Base-by-base conservation (phyloP, 2,329 filamentous ascomycete species). In the Huntiella decipiens region DNA sequence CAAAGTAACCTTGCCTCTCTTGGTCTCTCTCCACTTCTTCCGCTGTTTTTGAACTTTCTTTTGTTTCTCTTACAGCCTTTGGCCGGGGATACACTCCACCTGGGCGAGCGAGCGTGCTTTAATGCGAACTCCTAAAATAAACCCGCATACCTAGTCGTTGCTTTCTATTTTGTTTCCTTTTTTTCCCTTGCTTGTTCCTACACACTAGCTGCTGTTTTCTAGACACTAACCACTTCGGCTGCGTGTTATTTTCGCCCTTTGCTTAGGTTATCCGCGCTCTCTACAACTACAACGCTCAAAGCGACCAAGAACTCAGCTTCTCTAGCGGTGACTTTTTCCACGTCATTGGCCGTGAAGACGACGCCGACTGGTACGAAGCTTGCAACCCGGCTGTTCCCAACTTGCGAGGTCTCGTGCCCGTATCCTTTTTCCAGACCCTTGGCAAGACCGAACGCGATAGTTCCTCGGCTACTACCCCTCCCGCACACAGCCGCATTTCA, bases 271-370 rank as follows among this genome's bases (percentile, higher is more conserved):
- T 98, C 62, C 86, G 88, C 68, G 91, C 91, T 28, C 79, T 95
- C 49, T 94, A 93, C 70, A 84, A 92, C 62, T 93, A 93, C 65
- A 73, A 80, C 57, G 82, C 86, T 50, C 73, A 80, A 56, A 75
- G 77, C 50, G 65, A 65, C 45, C 80, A 88, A 60, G 79, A 94
- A 66, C 70, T 98, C 56, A 80, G 82, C 59, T 98, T 98, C 64
- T 85, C 79, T 53, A 82, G 85, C 59, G 91, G 91, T 57, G 91
- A 98, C 61, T 98, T 96, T 63, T 91, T 98, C 61, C 88, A 96
- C 66, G 91, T 98, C 53, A 88, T 96, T 61, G 85, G 83, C 56
- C 81, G 88, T 61, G 91, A 96, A 66, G 80, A 95, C 68, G 88
- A 96, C 60, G 66, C 68, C 36, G 85, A 95, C 60, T 98, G 91